phyloP scores from a whole-genome alignment of 208 protist genomes.

The Wallacemonas sp. region DNA sequence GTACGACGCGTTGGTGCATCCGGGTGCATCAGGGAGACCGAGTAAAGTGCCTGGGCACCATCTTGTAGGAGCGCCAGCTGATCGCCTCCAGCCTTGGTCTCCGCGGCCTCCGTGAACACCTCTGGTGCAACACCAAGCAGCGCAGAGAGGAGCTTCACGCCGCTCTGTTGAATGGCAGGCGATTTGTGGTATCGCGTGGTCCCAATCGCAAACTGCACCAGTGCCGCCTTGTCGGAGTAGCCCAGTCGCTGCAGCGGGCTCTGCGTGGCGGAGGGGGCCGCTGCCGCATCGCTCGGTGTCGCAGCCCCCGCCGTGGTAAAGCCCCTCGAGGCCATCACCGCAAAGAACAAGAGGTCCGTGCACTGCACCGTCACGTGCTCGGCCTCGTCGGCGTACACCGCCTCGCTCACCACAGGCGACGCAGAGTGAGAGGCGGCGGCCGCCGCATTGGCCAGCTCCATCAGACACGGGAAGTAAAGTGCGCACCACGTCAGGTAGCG shows the following conservation, averaged over 20 bases:
- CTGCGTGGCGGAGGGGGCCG: background rate
- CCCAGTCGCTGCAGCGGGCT: background rate
- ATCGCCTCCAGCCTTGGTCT: background rate
- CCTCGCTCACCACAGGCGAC: too few species aligned
- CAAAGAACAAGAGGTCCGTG: conserved; percentile 54
- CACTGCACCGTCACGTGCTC: conserved; percentile 52
- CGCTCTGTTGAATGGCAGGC: conserved; percentile 51
- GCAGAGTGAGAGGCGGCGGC: background rate
- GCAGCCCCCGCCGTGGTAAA: background rate
- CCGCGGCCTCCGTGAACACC: conserved; percentile 30
- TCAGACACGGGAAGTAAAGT: conserved; percentile 38
- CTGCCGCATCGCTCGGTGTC: background rate
- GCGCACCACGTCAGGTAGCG: conserved; percentile 34
- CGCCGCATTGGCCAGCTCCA: conserved; percentile 62
- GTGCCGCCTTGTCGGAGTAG: conserved; percentile 36
- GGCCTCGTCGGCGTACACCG: conserved; percentile 11
- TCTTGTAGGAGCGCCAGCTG: conserved; percentile 13
- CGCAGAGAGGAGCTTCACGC: conserved; percentile 71
- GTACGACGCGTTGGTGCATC: conserved; percentile 47
- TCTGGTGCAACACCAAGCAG: conserved; percentile 67
- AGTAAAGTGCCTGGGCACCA: conserved; percentile 37
- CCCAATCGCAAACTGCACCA: conserved; percentile 68
- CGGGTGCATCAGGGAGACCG: conserved; percentile 54
- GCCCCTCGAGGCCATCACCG: conserved; percentile 40
- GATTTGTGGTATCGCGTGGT: conserved; percentile 51